A percentile compares a stretch with the other conserved stretches of the same genome.
phyloP scores from a whole-genome alignment of 768 basidiomycete genomes.

The Boletus bicolor region DNA sequence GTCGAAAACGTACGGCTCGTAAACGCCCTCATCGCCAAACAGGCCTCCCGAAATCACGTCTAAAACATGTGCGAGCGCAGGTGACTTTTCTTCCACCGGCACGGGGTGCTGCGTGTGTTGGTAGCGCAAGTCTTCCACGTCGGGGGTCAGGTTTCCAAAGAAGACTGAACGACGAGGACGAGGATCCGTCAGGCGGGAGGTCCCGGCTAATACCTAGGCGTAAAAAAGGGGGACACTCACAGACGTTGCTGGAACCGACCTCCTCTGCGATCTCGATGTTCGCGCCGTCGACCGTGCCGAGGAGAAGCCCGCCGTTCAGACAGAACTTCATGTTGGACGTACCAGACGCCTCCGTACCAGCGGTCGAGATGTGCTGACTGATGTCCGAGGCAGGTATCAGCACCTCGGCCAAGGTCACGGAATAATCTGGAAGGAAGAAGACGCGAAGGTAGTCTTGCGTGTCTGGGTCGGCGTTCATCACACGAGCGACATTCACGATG shows the following conservation, averaged over 20 bases:
- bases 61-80: conserved; percentile 75
- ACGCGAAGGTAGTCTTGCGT: conserved; percentile 83
- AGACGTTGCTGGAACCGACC: conserved; percentile 89
- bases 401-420: conserved; percentile 77
- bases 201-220: not conserved
- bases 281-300: conserved; percentile 93
- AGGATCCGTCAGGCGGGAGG: not conserved
- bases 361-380: conserved; percentile 95
- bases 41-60: conserved; percentile 70
- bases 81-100: conserved; percentile 80
- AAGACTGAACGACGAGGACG: conserved; percentile 52
- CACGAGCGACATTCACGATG: conserved; percentile 83
- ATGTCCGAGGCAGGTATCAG: conserved; percentile 92
- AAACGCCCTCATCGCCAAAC: conserved; percentile 79
- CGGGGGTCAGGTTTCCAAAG: conserved; percentile 85
- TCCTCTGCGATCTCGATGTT: conserved; percentile 97
- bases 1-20: conserved; percentile 71
- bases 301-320: conserved; percentile 82
- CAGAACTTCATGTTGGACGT: conserved; percentile 91
- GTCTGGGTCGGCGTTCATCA: conserved; percentile 72
- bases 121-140: conserved; percentile 82
- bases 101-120: conserved; percentile 82
- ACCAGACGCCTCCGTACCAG: conserved; percentile 87
- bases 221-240: conserved; percentile 32
- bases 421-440: conserved; percentile 97